Evolutionary conservation across 306 rosid species (phyloP).

Genomic region (Casuarina equisetifolia): DNA sequence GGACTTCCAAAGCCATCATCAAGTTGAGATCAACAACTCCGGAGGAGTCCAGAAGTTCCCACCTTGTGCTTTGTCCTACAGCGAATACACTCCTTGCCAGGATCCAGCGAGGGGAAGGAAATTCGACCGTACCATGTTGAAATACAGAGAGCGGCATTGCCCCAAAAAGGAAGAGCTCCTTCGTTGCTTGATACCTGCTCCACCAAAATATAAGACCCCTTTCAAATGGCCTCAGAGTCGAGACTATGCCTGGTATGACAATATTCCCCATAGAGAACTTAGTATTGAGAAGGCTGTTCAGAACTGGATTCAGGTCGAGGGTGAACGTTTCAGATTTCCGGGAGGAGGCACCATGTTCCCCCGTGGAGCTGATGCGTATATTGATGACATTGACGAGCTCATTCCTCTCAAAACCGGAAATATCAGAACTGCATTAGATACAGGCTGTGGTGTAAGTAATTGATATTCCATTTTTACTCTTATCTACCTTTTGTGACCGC

Average conservation of each 20-base stretch:
- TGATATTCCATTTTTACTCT: background rate
- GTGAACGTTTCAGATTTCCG: conserved; percentile 82
- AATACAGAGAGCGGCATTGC: conserved; percentile 91
- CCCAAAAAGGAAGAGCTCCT: conserved; percentile 71
- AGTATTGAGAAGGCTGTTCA: conserved; percentile 94
- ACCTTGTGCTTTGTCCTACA: conserved; percentile 55
- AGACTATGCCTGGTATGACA: conserved; percentile 90
- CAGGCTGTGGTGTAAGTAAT: conserved; percentile 97
- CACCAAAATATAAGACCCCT: conserved; percentile 89
- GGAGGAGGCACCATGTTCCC: conserved; percentile 99
- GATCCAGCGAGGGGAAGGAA: conserved; percentile 61
- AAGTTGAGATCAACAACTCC: conserved; percentile 44
- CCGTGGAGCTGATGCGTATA: conserved; percentile 88
- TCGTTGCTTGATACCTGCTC: conserved; percentile 77
- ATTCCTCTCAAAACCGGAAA: conserved; percentile 71
- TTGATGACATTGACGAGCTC: conserved; percentile 77
- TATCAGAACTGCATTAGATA: conserved; percentile 90
- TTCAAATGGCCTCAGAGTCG: conserved; percentile 96
- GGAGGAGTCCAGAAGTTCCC: conserved; percentile 46
- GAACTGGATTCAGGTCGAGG: conserved; percentile 96
- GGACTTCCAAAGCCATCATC: conserved; percentile 81
- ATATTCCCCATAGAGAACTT: conserved; percentile 90
- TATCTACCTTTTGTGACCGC: background rate
- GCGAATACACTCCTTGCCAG: conserved; percentile 95
- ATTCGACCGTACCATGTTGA: conserved; percentile 78